Evolutionary conservation across 1,139 yeast species (phyloP), one percentile per base, ranked within the genome.

Genomic region (Pichia norvegensis): DNA sequence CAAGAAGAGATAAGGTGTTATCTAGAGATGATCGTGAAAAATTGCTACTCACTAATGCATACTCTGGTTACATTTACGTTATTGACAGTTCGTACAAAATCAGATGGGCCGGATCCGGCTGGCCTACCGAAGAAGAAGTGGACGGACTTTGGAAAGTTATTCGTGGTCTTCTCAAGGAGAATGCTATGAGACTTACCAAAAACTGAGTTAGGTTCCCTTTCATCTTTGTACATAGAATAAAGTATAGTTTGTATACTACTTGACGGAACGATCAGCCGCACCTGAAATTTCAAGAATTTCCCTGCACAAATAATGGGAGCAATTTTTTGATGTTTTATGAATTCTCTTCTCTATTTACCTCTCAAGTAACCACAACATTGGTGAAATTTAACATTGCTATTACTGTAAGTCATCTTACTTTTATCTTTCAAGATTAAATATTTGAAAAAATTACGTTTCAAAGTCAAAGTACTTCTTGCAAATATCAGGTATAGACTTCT

Each of bases 71-170:
- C 61, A 69, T 87, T 10, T 84, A 87, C 56, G 68, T 92, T 17
- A 72, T 92, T 33, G 98, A 92, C 58, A 69, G 70, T 17, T 69
- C 78, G 16, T 83, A 85, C 45, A 80, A 75, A 56, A 81, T 92
- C 42, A 72, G 98, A 57, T 92, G 97, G 97, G 92, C 90, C 16
- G 86, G 90, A 1, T 79, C 95, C 59, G 98, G 98, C 1, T 75
- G 73, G 43, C 83, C 95, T 3, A 70, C 72, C 17, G 78, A 74
- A 11, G 72, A 73, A 33, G 97, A 90, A 55, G 66, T 69, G 42
- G 66, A 68, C n/a, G 66, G 76, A 29, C 64, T 85, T 55, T 81
- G 88, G 86, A 80, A 76, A 55, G 75, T 83, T 44, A 79, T 84
- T 1, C 67, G 68, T 38, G 83, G 82, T 1, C 60, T 76, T 38